Conservation (phyloP, 2,329 filamentous ascomycete species). For the Ophiosphaerella narmari region DNA sequence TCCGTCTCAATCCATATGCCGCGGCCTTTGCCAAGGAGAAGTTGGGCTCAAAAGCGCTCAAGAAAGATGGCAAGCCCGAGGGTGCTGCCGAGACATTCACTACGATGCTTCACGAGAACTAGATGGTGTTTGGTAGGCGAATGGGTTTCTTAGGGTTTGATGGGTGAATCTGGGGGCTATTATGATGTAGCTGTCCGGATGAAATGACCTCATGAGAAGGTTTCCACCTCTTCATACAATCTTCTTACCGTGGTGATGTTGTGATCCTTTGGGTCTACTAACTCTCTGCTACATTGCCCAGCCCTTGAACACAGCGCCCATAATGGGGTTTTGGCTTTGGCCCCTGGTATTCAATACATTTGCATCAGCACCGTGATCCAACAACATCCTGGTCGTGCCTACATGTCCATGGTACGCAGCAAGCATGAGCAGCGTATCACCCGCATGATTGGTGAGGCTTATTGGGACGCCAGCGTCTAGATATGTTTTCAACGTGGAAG, state of each 20-base stretch:
- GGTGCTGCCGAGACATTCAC: constrained; percentile 58
- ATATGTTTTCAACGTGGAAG: constrained; percentile 64
- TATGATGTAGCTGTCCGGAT: constrained; percentile 34
- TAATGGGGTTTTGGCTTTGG: constrained; percentile 68
- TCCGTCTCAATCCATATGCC: constrained; percentile 98
- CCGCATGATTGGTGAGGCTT: constrained; percentile 74
- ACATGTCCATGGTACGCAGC: constrained; percentile 71
- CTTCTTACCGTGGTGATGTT: neutral
- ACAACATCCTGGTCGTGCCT: constrained; percentile 62
- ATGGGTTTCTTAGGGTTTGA: constrained; percentile 32
- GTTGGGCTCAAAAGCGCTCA: constrained; percentile 72
- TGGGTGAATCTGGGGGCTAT: constrained; percentile 23
- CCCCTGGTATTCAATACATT: constrained; percentile 70
- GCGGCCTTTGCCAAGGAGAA: constrained; percentile 85
- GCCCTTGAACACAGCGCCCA: constrained; percentile 74
- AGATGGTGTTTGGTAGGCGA: constrained; percentile 35
- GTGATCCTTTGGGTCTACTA: neutral
- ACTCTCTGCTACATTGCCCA: constrained; percentile 58
- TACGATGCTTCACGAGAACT: constrained; percentile 55
- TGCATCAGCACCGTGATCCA: constrained; percentile 67
- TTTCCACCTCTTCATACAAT: constrained; percentile 18
- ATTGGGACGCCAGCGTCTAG: constrained; percentile 67
- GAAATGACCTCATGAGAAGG: constrained; percentile 30
- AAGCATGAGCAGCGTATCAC: constrained; percentile 76
- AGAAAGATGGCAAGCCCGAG: constrained; percentile 63